phyloP scores from a whole-genome alignment of 495 filamentous ascomycete species.

The Patellaria atrata region DNA sequence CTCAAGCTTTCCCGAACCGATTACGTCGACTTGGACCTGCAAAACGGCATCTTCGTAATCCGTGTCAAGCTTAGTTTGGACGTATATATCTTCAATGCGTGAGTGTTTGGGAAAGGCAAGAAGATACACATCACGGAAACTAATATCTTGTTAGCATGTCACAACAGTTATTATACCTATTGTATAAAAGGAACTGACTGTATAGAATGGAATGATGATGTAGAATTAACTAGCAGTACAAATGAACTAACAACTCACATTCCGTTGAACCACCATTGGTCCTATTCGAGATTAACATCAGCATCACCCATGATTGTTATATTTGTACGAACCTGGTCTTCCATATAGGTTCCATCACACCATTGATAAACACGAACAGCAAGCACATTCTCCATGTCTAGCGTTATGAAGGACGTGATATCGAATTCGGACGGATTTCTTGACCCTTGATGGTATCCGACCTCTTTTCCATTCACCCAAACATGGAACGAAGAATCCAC shows the following conservation, averaged over 20 bases:
- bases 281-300: conserved; percentile 2
- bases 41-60: conserved; percentile 41
- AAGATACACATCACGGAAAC: conserved; percentile 50
- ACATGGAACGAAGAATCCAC: conserved; percentile 54
- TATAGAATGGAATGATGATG: too few species aligned
- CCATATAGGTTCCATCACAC: conserved; percentile 42
- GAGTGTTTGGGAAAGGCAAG: conserved; percentile 36
- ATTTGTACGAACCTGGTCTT: conserved; percentile 11
- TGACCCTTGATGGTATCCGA: conserved; percentile 53
- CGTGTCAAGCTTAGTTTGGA: conserved; percentile 39
- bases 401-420: conserved; percentile 33
- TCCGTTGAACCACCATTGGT: conserved; percentile 14
- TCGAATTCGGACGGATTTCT: conserved; percentile 51
- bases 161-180: too few species aligned
- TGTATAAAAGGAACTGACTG: too few species aligned
- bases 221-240: too few species aligned
- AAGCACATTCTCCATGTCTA: conserved; percentile 34
- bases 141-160: conserved; percentile 1
- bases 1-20: background rate
- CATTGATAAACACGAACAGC: conserved; percentile 47
- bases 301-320: background rate
- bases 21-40: conserved; percentile 27
- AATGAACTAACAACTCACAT: conserved; percentile 2
- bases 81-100: conserved; percentile 44
- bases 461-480: conserved; percentile 42